Percentiles rank a stretch among this genome's conserved stretches.
Conservation (phyloP, 2,329 filamentous ascomycete genomes). For the Phoma herbarum region DNA sequence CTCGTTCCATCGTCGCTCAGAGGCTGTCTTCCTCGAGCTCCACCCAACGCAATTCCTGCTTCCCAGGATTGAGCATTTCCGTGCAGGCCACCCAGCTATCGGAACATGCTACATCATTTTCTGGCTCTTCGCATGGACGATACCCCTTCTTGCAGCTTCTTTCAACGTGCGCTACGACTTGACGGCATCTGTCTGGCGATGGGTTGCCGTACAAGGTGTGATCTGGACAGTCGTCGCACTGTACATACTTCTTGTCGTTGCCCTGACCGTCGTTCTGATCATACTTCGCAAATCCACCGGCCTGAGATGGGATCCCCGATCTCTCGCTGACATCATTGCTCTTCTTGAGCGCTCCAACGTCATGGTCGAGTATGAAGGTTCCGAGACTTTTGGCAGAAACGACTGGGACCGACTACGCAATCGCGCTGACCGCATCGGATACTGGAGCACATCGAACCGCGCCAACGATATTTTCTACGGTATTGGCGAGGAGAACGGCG, state of each 20-base stretch:
- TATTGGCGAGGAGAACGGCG: slow-evolving; percentile 71
- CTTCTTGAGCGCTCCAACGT: slow-evolving; percentile 83
- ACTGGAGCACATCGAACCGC: slow-evolving; percentile 77
- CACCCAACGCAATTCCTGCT: slow-evolving; percentile 72
- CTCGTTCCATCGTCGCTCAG: slow-evolving; percentile 65
- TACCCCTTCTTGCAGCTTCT: slow-evolving; percentile 80
- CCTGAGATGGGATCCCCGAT: slow-evolving; percentile 84
- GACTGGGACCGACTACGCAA: slow-evolving; percentile 65
- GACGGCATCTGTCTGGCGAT: slow-evolving; percentile 73
- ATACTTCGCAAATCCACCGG: slow-evolving; percentile 76
- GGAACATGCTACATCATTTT: slow-evolving; percentile 72
- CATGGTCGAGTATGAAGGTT: slow-evolving; percentile 73
- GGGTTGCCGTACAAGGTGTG: slow-evolving; percentile 79
- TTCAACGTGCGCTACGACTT: slow-evolving; percentile 72
- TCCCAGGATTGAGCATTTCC: slow-evolving; percentile 72
- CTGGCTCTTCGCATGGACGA: slow-evolving; percentile 80
- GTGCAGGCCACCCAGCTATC: slow-evolving; percentile 72
- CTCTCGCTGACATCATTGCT: slow-evolving; percentile 80
- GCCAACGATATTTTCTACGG: slow-evolving; percentile 77
- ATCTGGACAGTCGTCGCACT: slow-evolving; percentile 80
- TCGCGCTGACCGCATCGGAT: slow-evolving; percentile 78
- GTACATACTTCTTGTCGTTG: slow-evolving; percentile 72
- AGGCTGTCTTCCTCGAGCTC: slow-evolving; percentile 70
- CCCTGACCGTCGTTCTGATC: slow-evolving; percentile 66
- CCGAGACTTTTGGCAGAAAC: slow-evolving; percentile 66